Evolutionary conservation across 352 stramenopile species (phyloP).

Genomic region (Plasmopara muralis): DNA sequence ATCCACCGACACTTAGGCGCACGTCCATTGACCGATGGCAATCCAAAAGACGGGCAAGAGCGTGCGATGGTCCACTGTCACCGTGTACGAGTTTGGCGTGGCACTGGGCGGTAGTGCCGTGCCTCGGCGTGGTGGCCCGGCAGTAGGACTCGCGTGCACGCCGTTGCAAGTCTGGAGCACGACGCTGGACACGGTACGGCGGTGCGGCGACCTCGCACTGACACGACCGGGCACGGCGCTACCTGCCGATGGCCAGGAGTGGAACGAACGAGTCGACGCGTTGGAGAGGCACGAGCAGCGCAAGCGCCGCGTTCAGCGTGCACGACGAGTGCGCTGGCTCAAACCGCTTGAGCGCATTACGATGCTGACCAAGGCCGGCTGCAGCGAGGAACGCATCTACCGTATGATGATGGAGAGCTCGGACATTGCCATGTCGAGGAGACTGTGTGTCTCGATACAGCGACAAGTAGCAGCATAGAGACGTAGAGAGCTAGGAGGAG

Average conservation of each 20-base stretch:
- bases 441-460: conserved; percentile 26
- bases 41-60: conserved; percentile 27
- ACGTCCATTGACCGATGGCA: neutral
- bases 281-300: conserved; percentile 7
- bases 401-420: conserved; percentile 63
- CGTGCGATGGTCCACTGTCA: conserved; percentile 53
- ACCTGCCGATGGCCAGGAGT: conserved; percentile 3
- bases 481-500: neutral
- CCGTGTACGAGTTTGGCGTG: conserved; percentile 62
- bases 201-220: conserved; percentile 19
- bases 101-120: conserved; percentile 44
- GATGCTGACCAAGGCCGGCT: conserved; percentile 53
- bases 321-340: conserved; percentile 38
- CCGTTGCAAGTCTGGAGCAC: conserved; percentile 40
- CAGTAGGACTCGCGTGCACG: conserved; percentile 39
- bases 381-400: conserved; percentile 50
- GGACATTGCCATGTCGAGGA: conserved; percentile 52
- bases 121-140: conserved; percentile 38
- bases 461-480: conserved; percentile 13
- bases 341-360: conserved; percentile 52
- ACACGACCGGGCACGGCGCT: conserved; percentile 2
- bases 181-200: conserved; percentile 32
- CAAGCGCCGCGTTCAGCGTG: conserved; percentile 13
- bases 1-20: no score
- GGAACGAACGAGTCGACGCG: conserved; percentile 5